A percentile compares a stretch with the other conserved stretches of the same genome.
These are phyloP conservation scores for Vanderwaltozyma tropicalis DNA, from an alignment of 805 yeast genomes.

Conservation along the genomic window DNA sequence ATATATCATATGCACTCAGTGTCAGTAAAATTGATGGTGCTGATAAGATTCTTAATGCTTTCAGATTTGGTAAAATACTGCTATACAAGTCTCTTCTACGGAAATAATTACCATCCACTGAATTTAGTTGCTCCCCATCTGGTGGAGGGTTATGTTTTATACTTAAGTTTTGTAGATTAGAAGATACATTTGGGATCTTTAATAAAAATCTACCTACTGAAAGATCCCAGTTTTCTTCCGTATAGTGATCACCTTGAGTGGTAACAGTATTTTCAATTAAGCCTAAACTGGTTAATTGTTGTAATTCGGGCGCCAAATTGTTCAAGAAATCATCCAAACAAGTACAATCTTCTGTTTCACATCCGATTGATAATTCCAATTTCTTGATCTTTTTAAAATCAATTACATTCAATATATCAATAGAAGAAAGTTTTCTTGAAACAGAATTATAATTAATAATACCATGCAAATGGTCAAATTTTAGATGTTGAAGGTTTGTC, in stretches of 20 bases:
- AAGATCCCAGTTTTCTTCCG: constrained; percentile 48
- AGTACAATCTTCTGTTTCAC: constrained; percentile 37
- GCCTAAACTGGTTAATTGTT: constrained; percentile 16
- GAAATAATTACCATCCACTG: constrained; percentile 63
- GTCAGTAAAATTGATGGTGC: constrained; percentile 53
- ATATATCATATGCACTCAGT: constrained; percentile 57
- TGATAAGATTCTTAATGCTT: constrained; percentile 34
- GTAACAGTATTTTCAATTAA: constrained; percentile 29
- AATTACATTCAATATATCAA: constrained; percentile 25
- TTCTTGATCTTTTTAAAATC: constrained; percentile 27
- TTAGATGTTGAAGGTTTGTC: constrained; percentile 25
- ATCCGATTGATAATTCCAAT: constrained; percentile 45
- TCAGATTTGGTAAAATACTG: constrained; percentile 37
- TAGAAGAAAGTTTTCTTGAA: constrained; percentile 24
- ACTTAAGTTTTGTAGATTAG: constrained; percentile 33
- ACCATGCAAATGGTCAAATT: constrained; percentile 38
- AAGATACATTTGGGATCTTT: constrained; percentile 24
- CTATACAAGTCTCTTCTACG: constrained; percentile 47
- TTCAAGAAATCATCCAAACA: constrained; percentile 38
- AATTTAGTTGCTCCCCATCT: constrained; percentile 49
- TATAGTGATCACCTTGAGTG: constrained; percentile 32
- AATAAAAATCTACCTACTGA: constrained; percentile 34
- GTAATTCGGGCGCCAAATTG: constrained; percentile 28
- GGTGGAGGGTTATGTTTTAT: constrained; percentile 51
- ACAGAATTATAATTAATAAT: constrained; percentile 32